Conservation (phyloP, 768 basidiomycete species). For the Omphalotus guepiniiformis region DNA sequence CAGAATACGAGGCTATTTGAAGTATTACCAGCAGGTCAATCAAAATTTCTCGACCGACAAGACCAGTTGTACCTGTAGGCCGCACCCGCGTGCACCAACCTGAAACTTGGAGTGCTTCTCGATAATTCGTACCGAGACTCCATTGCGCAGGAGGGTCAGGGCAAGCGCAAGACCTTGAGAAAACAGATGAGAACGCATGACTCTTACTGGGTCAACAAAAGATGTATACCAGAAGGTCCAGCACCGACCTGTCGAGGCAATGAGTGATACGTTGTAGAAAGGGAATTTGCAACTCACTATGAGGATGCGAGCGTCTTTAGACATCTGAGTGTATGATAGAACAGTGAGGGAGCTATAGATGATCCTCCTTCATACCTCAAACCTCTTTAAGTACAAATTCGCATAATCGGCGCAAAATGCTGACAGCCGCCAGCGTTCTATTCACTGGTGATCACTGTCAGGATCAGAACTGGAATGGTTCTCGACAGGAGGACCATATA, state of each 20-base stretch:
- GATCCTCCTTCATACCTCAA: too few species aligned
- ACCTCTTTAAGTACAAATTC: too few species aligned
- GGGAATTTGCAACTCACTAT: background rate
- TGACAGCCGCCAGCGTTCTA: too few species aligned
- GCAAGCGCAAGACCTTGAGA: slow-evolving; percentile 26
- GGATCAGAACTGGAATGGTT: too few species aligned
- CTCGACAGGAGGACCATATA: too few species aligned
- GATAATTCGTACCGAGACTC: slow-evolving; percentile 29
- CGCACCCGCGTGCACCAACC: slow-evolving; percentile 21
- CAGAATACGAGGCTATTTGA: slow-evolving; percentile 18
- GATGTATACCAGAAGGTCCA: slow-evolving; percentile 1
- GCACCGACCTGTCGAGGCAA: slow-evolving; percentile 1
- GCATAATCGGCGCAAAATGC: too few species aligned
- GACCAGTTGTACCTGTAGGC: slow-evolving; percentile 17
- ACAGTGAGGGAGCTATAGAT: too few species aligned
- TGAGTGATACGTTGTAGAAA: background rate
- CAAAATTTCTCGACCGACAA: background rate
- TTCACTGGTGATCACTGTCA: too few species aligned
- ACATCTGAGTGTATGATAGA: too few species aligned
- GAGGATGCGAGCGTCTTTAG: background rate
- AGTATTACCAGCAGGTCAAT: background rate
- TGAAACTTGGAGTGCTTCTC: slow-evolving; percentile 20
- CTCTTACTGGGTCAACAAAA: background rate
- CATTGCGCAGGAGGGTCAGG: slow-evolving; percentile 23
- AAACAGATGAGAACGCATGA: slow-evolving; percentile 5